Base-by-base conservation (phyloP, 2,329 filamentous ascomycete species). In the Aspergillus ibericus region DNA sequence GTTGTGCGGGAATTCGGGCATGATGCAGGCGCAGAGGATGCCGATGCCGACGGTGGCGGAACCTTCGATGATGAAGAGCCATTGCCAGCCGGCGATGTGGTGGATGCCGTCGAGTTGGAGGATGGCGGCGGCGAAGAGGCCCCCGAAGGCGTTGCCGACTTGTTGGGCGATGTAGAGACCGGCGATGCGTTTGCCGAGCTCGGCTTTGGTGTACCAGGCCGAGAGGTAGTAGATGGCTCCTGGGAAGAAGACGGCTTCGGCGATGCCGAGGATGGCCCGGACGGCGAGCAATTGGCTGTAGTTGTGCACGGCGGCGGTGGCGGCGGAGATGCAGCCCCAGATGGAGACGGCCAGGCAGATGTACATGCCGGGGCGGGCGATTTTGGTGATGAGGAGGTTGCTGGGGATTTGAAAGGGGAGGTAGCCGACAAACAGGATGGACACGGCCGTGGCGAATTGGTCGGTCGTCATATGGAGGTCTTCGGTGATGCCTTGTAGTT, bases 221-320 rank as follows among this genome's bases (percentile, higher is more conserved):
- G 73, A 76, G 0, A 80, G 63, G 27, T 70, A 76, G 56, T 74
- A 78, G 1, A 80, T 66, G 0, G 73, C 74, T 0, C 78, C 79
- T 0, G 78, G 79, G 65, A 85, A 84, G 69, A 83, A 84, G 1
- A 85, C 85, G 0, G 87, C 86, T 70, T 88, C 85, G 51, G 87
- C 75, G 59, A 86, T 85, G 3, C 85, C 85, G 0, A 88, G 72
- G 65, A 86, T 81, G 70, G 87, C 87, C 5, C 85, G 82, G 34
- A 76, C 76, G 9, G 77, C 70, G 2, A 88, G 78, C 75, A 88
- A 80, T 61, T 81, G 81, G 4, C 75, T 75, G 60, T 85, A 87
- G 66, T 76, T 81, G 12, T 79, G 71, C 0, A 80, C 81, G 20
- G 78, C 75, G 13, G 84, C 85, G 0, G 81, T 85, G 2, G 83